Evolutionary conservation across 1,284 basidiomycete species (phyloP).

Genomic region (Puccinia coronata): DNA sequence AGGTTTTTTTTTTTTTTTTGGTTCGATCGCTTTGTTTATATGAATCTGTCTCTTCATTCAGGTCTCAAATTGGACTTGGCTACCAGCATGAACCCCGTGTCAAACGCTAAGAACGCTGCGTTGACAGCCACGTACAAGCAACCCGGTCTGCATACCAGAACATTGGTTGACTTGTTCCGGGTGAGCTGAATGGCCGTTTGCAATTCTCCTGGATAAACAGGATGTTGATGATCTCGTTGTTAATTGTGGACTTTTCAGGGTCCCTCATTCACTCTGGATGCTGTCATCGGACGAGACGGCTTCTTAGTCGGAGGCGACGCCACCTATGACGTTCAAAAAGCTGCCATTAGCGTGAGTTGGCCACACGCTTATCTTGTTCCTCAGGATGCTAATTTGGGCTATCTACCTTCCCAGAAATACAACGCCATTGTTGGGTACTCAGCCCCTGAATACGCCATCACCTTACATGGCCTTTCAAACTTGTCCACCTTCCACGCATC

Average conservation of each 20-base stretch:
- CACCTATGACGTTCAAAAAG: conserved; percentile 92
- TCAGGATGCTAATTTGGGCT: background rate
- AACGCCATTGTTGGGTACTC: conserved; percentile 90
- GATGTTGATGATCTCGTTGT: no score
- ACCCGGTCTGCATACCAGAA: conserved; percentile 90
- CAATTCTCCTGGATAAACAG: conserved; percentile 39
- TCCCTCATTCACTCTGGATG: conserved; percentile 49
- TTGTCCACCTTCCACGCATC: conserved; percentile 89
- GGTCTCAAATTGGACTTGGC: conserved; percentile 90
- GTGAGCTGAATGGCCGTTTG: conserved; percentile 61
- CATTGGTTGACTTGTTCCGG: conserved; percentile 92
- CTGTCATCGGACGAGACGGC: conserved; percentile 86
- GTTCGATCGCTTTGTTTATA: background rate
- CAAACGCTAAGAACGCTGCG: conserved; percentile 74
- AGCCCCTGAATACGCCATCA: conserved; percentile 94
- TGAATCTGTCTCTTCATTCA: conserved; percentile 23
- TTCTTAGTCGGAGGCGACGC: conserved; percentile 96
- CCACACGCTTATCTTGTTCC: background rate
- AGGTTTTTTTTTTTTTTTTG: background rate
- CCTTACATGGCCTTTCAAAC: conserved; percentile 92
- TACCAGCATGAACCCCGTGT: conserved; percentile 81
- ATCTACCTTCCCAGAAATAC: conserved; percentile 67
- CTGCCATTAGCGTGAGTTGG: conserved; percentile 69
- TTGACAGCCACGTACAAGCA: conserved; percentile 89
- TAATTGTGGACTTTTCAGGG: no score